These are phyloP conservation scores for Azolla pinnata DNA, from an alignment of 75 land plant genomes.

Conservation along the genomic window DNA sequence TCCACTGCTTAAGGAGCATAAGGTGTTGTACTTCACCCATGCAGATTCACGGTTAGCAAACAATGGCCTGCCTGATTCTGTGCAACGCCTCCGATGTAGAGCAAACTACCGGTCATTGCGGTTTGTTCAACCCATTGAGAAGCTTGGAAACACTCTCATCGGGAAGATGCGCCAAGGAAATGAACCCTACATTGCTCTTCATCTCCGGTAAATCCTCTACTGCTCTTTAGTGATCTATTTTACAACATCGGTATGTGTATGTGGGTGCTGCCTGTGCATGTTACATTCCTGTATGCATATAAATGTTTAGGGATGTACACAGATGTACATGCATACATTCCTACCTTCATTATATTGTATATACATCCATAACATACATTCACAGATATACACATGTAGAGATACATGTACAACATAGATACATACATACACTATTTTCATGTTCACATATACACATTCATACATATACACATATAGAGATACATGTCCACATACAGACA, in stretches of 20 bases:
- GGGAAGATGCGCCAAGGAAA: slow-evolving; percentile 12
- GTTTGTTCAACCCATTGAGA: slow-evolving; percentile 26
- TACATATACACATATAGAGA: no score
- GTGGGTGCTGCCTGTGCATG: neutral
- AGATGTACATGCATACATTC: neutral
- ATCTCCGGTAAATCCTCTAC: slow-evolving; percentile 23
- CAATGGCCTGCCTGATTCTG: slow-evolving; percentile 28
- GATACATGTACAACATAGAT: neutral
- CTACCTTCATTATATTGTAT: neutral
- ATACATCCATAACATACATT: neutral
- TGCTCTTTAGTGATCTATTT: slow-evolving; percentile 5
- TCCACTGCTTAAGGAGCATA: slow-evolving; percentile 35
- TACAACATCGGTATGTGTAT: neutral
- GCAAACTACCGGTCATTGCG: slow-evolving; percentile 31
- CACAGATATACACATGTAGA: neutral
- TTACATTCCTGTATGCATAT: neutral
- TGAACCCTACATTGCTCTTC: slow-evolving; percentile 28
- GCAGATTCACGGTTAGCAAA: slow-evolving; percentile 40
- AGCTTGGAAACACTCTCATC: slow-evolving; percentile 16
- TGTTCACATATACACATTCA: neutral
- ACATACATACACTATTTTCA: neutral
- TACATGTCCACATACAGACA: no score
- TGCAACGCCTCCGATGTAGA: slow-evolving; percentile 33
- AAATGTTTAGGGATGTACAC: neutral
- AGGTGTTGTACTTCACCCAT: slow-evolving; percentile 34